These are phyloP conservation scores for Panicum virgatum DNA, from an alignment of 202 grass and related monocot species.

Conservation along the genomic window DNA sequence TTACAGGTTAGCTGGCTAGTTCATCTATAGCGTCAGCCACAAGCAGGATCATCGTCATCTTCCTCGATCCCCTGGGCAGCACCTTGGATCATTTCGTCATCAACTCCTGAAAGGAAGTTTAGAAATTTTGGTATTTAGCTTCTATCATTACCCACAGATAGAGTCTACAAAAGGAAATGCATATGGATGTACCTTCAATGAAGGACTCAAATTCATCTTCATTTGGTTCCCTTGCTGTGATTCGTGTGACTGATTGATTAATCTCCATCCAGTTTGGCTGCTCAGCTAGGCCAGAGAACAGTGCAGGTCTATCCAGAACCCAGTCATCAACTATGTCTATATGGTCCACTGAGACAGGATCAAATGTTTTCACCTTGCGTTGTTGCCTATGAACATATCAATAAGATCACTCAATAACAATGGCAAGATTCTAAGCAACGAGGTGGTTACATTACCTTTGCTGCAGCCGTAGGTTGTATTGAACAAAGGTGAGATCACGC, in stretches of 20 bases:
- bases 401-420: not conserved
- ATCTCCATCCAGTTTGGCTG: conserved; percentile 73
- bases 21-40: conserved; percentile 16
- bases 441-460: conserved; percentile 58
- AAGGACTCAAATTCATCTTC: conserved; percentile 82
- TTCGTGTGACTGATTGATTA: conserved; percentile 47
- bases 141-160: not conserved
- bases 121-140: not conserved
- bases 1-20: conserved; percentile 36
- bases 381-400: conserved; percentile 56
- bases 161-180: conserved; percentile 8
- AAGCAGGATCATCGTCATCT: conserved; percentile 38
- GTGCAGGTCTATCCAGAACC: conserved; percentile 64
- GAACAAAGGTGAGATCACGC: conserved; percentile 75
- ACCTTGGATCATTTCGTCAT: conserved; percentile 72
- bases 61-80: conserved; percentile 58
- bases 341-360: conserved; percentile 74
- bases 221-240: conserved; percentile 35
- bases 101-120: conserved; percentile 63
- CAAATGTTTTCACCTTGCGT: conserved; percentile 57
- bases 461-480: conserved; percentile 80
- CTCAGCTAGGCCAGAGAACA: conserved; percentile 46
- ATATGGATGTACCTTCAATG: conserved; percentile 62
- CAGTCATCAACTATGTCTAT: conserved; percentile 82
- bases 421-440: not conserved